phyloP scores from a whole-genome alignment of 805 yeast genomes.

The Saturnispora hagleri region DNA sequence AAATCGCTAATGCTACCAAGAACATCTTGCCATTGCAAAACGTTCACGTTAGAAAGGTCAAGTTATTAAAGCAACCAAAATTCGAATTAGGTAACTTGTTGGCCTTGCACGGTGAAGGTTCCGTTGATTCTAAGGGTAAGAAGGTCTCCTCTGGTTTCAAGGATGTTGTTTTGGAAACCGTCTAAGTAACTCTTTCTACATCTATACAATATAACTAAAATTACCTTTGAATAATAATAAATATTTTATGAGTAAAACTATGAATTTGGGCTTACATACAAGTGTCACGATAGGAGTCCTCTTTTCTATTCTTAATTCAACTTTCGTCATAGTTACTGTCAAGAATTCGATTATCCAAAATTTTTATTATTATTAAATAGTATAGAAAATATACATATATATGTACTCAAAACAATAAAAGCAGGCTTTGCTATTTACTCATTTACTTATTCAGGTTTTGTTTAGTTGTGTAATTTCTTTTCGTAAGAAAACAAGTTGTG shows the following conservation, averaged over 20 bases:
- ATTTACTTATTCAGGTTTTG: background rate
- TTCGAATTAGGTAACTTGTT: slow-evolving; percentile 94
- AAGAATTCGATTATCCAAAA: background rate
- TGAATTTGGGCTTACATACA: background rate
- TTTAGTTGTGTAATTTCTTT: slow-evolving; percentile 86
- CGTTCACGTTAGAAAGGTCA: slow-evolving; percentile 98
- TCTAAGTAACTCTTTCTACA: slow-evolving; percentile 39
- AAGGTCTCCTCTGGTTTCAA: slow-evolving; percentile 92
- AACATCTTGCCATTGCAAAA: slow-evolving; percentile 95
- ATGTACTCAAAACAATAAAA: background rate
- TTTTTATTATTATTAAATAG: background rate
- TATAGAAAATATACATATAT: background rate
- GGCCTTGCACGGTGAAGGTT: slow-evolving; percentile 94
- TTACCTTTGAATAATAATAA: slow-evolving; percentile 7
- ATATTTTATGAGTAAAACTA: slow-evolving; percentile 1
- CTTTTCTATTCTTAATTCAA: too few relatives aligned
- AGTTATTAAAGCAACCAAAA: slow-evolving; percentile 97
- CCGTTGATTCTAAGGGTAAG: slow-evolving; percentile 95
- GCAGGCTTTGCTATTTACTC: background rate
- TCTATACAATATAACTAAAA: slow-evolving; percentile 10
- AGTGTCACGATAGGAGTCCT: background rate
- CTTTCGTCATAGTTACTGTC: too few relatives aligned
- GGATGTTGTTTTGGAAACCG: slow-evolving; percentile 97
- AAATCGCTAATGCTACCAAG: slow-evolving; percentile 93
- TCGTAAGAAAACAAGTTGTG: slow-evolving; percentile 94